Percentiles rank a stretch among this genome's conserved stretches.
These are phyloP conservation scores for Conticribra guillardii DNA, from an alignment of 108 stramenopile genomes.

Conservation along the genomic window DNA sequence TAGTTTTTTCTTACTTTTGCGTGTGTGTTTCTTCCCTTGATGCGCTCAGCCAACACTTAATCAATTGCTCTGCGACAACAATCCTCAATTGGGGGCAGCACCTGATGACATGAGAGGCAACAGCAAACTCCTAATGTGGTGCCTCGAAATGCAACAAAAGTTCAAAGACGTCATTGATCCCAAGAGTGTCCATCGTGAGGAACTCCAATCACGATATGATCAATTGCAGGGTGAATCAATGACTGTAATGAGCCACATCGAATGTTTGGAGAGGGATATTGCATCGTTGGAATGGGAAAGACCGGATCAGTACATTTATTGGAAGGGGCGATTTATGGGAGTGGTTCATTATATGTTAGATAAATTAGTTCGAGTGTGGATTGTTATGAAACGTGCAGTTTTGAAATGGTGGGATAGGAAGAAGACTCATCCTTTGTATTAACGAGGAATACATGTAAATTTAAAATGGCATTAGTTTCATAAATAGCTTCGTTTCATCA, in stretches of 20 bases:
- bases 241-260: constrained; percentile 12
- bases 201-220: constrained; percentile 15
- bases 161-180: constrained; percentile 32
- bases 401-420: constrained; percentile 22
- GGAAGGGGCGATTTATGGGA: constrained; percentile 22
- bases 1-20: too few species aligned
- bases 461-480: too few species aligned
- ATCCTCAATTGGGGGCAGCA: constrained; percentile 18
- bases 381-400: neutral
- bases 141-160: constrained; percentile 44
- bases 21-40: too few species aligned
- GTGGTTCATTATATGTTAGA: constrained; percentile 6
- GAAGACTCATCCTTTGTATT: constrained; percentile 34
- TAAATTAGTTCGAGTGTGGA: constrained; percentile 18
- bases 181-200: constrained; percentile 6
- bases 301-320: constrained; percentile 38
- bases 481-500: too few species aligned
- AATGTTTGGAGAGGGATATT: constrained; percentile 28
- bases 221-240: constrained; percentile 10
- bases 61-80: constrained; percentile 28
- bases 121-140: constrained; percentile 26
- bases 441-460: too few species aligned
- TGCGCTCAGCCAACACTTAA: constrained; percentile 35
- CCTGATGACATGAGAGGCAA: constrained; percentile 43
- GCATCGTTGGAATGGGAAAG: constrained; percentile 26